Evolutionary conservation across 2,329 filamentous ascomycete species (phyloP).

Genomic region (Pyricularia grisea): DNA sequence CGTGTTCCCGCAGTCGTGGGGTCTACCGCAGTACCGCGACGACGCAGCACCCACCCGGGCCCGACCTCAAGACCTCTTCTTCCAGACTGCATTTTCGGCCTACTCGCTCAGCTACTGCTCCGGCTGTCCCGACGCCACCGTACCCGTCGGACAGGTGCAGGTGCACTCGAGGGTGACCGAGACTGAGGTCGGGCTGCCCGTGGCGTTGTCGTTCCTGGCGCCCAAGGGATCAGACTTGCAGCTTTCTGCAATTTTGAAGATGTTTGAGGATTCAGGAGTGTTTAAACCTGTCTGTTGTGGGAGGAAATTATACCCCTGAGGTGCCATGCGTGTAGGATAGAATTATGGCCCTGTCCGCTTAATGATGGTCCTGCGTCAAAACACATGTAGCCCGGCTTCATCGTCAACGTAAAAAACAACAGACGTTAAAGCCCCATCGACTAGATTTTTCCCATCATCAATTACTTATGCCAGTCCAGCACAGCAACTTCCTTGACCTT

Average conservation of each 20-base stretch:
- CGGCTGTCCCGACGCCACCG: slow-evolving; percentile 28
- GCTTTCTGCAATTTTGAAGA: background rate
- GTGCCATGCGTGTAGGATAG: background rate
- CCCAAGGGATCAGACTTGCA: slow-evolving; percentile 30
- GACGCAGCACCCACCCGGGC: slow-evolving; percentile 26
- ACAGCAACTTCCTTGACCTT: no score
- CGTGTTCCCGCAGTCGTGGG: slow-evolving; percentile 1
- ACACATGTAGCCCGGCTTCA: no score
- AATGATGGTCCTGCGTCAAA: no score
- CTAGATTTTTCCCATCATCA: no score
- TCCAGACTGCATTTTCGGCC: slow-evolving; percentile 10
- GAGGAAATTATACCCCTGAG: background rate
- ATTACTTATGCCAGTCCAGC: no score
- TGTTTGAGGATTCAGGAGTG: background rate
- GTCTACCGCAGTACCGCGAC: slow-evolving; percentile 22
- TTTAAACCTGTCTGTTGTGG: background rate
- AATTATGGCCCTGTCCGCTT: background rate
- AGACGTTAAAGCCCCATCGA: no score
- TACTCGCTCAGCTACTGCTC: slow-evolving; percentile 13
- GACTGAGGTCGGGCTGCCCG: slow-evolving; percentile 40
- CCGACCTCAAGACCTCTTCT: background rate
- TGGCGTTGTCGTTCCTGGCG: slow-evolving; percentile 46
- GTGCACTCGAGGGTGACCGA: slow-evolving; percentile 26
- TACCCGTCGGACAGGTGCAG: slow-evolving; percentile 29
- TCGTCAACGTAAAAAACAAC: no score